Conservation (phyloP, 1,284 basidiomycete genomes). For the Puccinia horiana region DNA sequence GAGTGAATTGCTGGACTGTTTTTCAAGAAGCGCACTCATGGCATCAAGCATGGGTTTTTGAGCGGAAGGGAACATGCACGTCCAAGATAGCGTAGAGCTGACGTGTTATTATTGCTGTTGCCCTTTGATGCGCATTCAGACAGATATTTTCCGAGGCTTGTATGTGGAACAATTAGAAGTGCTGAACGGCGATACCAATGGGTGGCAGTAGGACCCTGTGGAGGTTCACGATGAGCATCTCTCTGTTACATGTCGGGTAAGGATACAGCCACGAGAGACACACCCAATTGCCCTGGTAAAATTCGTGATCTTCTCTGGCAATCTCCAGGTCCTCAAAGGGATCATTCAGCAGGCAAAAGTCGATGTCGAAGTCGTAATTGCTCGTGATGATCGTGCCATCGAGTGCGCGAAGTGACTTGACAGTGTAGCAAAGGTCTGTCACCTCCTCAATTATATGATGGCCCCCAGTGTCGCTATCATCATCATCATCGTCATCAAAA, state of each 20-base stretch:
- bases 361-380: background rate
- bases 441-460: background rate
- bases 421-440: background rate
- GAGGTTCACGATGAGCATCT: background rate
- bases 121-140: background rate
- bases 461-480: background rate
- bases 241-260: background rate
- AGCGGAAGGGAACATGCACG: background rate
- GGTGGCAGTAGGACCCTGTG: constrained; percentile 8
- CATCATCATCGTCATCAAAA: background rate
- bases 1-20: background rate
- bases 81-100: background rate
- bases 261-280: background rate
- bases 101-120: background rate
- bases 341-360: background rate
- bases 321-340: background rate
- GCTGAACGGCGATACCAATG: constrained; percentile 18
- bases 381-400: constrained; percentile 2
- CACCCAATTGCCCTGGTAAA: background rate
- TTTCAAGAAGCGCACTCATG: background rate
- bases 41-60: background rate
- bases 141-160: background rate
- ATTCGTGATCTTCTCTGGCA: background rate
- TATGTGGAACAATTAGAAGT: background rate
- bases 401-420: constrained; percentile 2